A percentile compares a stretch with the other conserved stretches of the same genome.
These are phyloP conservation scores for Cyanophora paradoxa DNA, from an alignment of 78 protist genomes.

Conservation along the genomic window DNA sequence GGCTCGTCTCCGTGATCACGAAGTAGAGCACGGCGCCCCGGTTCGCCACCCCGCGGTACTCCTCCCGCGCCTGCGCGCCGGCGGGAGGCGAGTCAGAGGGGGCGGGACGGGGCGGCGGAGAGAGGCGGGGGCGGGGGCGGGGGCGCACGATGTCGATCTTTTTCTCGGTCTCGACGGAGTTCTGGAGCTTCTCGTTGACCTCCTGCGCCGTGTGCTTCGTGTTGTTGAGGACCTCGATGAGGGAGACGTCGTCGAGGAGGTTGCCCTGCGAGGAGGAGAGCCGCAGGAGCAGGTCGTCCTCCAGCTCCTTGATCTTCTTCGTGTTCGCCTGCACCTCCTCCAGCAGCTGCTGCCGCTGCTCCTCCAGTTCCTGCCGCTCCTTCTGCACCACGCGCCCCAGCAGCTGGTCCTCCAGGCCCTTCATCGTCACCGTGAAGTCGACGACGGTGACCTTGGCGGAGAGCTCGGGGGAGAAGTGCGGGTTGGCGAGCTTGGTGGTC, in stretches of 20 bases:
- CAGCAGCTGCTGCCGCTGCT: slow-evolving; percentile 39
- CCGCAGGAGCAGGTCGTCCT: slow-evolving; percentile 49
- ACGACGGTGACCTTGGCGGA: slow-evolving; percentile 70
- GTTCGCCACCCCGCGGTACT: slow-evolving; percentile 50
- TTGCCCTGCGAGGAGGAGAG: slow-evolving; percentile 65
- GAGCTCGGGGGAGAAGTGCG: slow-evolving; percentile 83
- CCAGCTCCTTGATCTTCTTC: slow-evolving; percentile 47
- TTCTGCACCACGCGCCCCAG: slow-evolving; percentile 52
- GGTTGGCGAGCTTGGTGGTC: slow-evolving; percentile 80
- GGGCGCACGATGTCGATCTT: slow-evolving; percentile 50
- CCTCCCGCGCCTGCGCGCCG: not conserved
- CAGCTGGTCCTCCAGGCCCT: slow-evolving; percentile 80
- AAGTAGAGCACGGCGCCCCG: slow-evolving; percentile 78
- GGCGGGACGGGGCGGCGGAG: slow-evolving; percentile 33
- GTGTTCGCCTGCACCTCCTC: slow-evolving; percentile 55
- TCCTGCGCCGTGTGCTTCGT: slow-evolving; percentile 56
- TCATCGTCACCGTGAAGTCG: slow-evolving; percentile 76
- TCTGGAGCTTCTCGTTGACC: slow-evolving; percentile 32
- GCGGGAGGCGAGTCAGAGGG: not conserved
- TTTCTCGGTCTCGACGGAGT: slow-evolving; percentile 44
- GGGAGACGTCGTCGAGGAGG: slow-evolving; percentile 74
- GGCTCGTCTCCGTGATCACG: slow-evolving; percentile 56
- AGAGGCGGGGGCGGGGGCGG: slow-evolving; percentile 50
- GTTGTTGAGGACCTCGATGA: slow-evolving; percentile 55
- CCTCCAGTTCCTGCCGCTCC: slow-evolving; percentile 70